phyloP scores from a whole-genome alignment of 2,329 filamentous ascomycete genomes.

The Pseudogymnoascus sp. region DNA sequence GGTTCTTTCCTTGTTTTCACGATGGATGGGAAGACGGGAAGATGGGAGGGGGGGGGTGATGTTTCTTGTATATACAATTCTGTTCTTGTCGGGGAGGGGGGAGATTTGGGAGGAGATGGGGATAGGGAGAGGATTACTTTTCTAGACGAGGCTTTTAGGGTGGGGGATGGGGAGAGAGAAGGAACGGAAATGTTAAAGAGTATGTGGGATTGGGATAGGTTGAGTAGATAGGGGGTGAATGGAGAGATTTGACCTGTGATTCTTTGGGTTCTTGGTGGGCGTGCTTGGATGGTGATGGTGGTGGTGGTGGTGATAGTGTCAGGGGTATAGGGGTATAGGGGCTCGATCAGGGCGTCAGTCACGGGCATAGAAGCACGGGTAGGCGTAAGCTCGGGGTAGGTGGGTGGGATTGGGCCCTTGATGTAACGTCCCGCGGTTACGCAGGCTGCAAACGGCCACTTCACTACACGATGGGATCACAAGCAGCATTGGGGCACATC shows the following conservation, averaged over 20 bases:
- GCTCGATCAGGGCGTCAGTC: too few species aligned
- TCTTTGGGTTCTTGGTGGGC: background rate
- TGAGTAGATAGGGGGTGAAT: background rate
- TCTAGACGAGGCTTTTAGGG: background rate
- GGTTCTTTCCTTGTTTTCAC: background rate
- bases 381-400: too few species aligned
- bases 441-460: too few species aligned
- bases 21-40: background rate
- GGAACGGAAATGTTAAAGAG: background rate
- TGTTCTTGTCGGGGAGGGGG: background rate
- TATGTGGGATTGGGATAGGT: background rate
- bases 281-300: too few species aligned
- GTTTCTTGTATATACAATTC: background rate
- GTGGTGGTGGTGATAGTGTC: too few species aligned
- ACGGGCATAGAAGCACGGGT: too few species aligned
- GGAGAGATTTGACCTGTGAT: background rate
- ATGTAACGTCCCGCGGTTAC: too few species aligned
- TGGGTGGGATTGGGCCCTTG: too few species aligned
- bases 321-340: too few species aligned
- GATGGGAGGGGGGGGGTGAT: background rate
- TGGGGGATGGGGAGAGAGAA: background rate
- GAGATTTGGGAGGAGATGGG: background rate
- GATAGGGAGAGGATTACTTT: background rate
- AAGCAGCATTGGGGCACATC: too few species aligned
- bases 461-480: too few species aligned